A percentile compares a stretch with the other conserved stretches of the same genome.
These are phyloP conservation scores for Kickxella alabastrina DNA, from an alignment of 192 early-diverging fungal species.

Conservation along the genomic window DNA sequence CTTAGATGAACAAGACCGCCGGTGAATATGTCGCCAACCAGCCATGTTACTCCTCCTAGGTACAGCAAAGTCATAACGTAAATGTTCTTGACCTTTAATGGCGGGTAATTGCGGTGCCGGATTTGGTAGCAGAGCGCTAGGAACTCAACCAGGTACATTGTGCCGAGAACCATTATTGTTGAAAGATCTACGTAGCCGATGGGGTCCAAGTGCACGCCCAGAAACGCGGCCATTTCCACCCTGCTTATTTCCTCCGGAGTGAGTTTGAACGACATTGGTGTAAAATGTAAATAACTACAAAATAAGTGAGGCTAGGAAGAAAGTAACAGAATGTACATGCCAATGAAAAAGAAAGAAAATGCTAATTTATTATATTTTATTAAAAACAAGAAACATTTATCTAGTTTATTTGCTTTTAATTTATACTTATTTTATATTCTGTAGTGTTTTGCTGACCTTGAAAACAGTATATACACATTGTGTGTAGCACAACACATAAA, in stretches of 20 bases:
- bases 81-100: constrained; percentile 15
- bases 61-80: constrained; percentile 5
- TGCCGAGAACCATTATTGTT: constrained; percentile 7
- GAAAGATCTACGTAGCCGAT: constrained; percentile 16
- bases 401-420: too few relatives aligned
- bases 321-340: too few relatives aligned
- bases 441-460: too few relatives aligned
- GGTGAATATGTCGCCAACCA: constrained; percentile 15
- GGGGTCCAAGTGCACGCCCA: constrained; percentile 11
- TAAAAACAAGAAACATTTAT: too few relatives aligned
- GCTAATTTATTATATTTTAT: too few relatives aligned
- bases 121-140: constrained; percentile 13
- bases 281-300: neutral
- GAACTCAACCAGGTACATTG: constrained; percentile 2
- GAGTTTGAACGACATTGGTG: constrained; percentile 8
- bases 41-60: constrained; percentile 1
- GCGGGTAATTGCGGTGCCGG: constrained; percentile 11
- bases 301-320: too few relatives aligned
- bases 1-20: constrained; percentile 12
- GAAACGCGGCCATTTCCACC: constrained; percentile 1
- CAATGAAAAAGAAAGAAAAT: too few relatives aligned
- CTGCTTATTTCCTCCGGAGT: constrained; percentile 6
- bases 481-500: too few relatives aligned
- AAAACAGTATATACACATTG: too few relatives aligned
- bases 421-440: too few relatives aligned